Conservation (phyloP, 768 basidiomycete genomes). For the Mycena epipterygia region DNA sequence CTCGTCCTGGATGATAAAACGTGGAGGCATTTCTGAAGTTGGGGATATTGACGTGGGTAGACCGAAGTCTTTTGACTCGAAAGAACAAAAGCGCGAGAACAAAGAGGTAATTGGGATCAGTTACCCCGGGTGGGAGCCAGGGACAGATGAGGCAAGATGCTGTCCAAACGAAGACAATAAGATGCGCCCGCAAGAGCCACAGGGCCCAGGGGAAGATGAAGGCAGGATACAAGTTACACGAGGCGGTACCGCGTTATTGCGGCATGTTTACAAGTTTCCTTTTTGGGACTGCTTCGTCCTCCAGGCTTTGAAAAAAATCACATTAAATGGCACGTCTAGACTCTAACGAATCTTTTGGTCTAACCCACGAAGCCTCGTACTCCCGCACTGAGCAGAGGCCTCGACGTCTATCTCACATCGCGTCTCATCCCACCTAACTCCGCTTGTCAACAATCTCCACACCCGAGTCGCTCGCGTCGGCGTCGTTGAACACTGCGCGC, state of each 20-base stretch:
- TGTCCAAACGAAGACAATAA: neutral
- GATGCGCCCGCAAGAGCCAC: neutral
- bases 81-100: conserved; percentile 27
- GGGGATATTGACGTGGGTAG: conserved; percentile 1
- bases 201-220: neutral
- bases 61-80: conserved; percentile 24
- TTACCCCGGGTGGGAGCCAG: neutral
- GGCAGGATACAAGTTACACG: neutral
- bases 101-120: conserved; percentile 19
- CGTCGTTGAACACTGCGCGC: conserved; percentile 74
- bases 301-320: neutral
- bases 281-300: neutral
- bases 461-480: conserved; percentile 66
- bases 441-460: conserved; percentile 50
- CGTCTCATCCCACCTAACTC: neutral
- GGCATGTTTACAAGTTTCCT: neutral
- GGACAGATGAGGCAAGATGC: neutral
- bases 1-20: conserved; percentile 50
- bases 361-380: too few relatives aligned
- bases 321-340: too few relatives aligned
- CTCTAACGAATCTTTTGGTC: too few relatives aligned
- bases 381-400: neutral
- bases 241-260: conserved; percentile 2
- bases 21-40: conserved; percentile 28
- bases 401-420: too few relatives aligned